Conservation (phyloP, 2,329 filamentous ascomycete genomes). For the Teratosphaeria pseudoeucalypti region DNA sequence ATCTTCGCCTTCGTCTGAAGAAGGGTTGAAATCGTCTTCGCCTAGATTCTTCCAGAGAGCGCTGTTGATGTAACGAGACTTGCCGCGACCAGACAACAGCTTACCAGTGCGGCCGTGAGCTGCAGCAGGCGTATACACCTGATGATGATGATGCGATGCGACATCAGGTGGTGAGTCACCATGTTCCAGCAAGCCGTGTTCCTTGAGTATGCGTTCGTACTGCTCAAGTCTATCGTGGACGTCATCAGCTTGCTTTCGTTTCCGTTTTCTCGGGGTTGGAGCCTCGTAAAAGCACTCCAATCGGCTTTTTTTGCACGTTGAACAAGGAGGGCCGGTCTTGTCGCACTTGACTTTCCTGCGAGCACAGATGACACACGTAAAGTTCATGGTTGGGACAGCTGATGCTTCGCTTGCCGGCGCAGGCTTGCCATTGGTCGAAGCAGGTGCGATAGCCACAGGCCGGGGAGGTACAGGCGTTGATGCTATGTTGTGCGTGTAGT, state of each 20-base stretch:
- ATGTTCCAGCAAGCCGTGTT: conserved; percentile 25
- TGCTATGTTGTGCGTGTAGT: background rate
- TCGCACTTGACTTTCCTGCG: conserved; percentile 34
- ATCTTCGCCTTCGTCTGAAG: conserved; percentile 16
- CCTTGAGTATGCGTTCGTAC: conserved; percentile 31
- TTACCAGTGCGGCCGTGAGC: conserved; percentile 10
- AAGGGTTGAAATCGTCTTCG: conserved; percentile 20
- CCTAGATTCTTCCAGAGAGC: conserved; percentile 21
- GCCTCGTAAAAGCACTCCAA: conserved; percentile 33
- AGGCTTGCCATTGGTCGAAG: background rate
- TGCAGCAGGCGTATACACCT: background rate
- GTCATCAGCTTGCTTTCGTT: conserved; percentile 26
- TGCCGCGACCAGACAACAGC: conserved; percentile 23
- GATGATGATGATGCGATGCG: background rate
- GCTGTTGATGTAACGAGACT: conserved; percentile 35
- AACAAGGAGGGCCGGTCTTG: conserved; percentile 24
- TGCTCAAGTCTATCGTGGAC: conserved; percentile 28
- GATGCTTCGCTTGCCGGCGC: background rate
- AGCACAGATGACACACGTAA: conserved; percentile 23
- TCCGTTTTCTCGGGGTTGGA: conserved; percentile 30
- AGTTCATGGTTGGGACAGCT: conserved; percentile 14
- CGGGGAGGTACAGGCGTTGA: background rate
- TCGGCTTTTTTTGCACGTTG: conserved; percentile 25
- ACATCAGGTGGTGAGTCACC: background rate
- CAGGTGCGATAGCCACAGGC: conserved; percentile 6